phyloP scores from a whole-genome alignment of 208 protist genomes.

The Strigomonas culicis region DNA sequence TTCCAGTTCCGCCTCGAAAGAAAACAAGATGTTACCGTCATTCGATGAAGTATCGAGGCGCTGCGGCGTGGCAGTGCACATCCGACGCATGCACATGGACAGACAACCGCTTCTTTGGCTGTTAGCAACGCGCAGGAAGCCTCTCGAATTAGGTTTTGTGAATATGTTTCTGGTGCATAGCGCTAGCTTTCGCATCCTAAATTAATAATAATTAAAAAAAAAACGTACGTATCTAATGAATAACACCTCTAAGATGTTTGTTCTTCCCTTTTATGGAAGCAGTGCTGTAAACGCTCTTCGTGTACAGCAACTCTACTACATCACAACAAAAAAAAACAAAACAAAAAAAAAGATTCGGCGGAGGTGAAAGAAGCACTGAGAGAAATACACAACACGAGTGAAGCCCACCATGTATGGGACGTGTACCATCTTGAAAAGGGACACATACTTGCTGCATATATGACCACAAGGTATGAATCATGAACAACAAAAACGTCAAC shows the following conservation, averaged over 20 bases:
- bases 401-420: too few species aligned
- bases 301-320: not conserved
- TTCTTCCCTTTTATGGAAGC: not conserved
- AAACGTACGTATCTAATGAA: not conserved
- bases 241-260: not conserved
- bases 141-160: not conserved
- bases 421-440: too few species aligned
- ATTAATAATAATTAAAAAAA: too few species aligned
- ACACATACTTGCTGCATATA: too few species aligned
- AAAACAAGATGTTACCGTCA: not conserved
- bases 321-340: not conserved
- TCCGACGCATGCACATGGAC: not conserved
- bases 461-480: too few species aligned
- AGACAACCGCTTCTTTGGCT: not conserved
- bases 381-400: too few species aligned
- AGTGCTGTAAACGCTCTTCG: not conserved
- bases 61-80: constrained; percentile 1
- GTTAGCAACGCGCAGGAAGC: not conserved
- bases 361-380: too few species aligned
- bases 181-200: not conserved
- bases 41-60: not conserved
- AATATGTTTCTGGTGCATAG: not conserved
- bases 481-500: too few species aligned
- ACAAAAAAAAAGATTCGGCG: not conserved
- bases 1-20: constrained; percentile 10